Evolutionary conservation across 2,329 filamentous ascomycete genomes (phyloP), one percentile per base, ranked within the genome.

Genomic region (Xylaria sp.): DNA sequence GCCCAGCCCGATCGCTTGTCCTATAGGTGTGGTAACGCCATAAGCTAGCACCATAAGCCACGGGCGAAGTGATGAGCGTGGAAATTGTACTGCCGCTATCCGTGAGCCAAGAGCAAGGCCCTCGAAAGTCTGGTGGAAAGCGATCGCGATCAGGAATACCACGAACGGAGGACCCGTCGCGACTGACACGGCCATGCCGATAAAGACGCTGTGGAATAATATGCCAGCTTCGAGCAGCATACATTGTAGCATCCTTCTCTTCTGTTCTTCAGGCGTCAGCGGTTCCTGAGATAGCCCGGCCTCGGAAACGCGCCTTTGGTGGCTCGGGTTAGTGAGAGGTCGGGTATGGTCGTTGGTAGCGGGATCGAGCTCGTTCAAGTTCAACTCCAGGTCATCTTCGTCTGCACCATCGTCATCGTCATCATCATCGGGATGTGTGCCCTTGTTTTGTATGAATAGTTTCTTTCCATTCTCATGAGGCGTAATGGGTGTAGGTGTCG

Each of bases 71-170:
- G 92, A 95, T 2, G 87, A 86, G 23, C 87, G 86, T 0, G 92
- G 88, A 76, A 98, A 97, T 78, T 91, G 89, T 34, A 97, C 89
- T 10, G 92, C 91, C 0, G 93, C 92, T 75, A 97, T 97, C 67
- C 94, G 91, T 52, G 92, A 92, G 7, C 94, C 94, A 4, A 97
- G 87, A 0, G 94, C 94, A 15, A 97, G 89, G 1, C 94, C 94
- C 82, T 97, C 94, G 73, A 97, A 97, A 0, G 92, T 94, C 82
- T 97, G 92, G 77, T 96, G 93, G 80, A 95, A 94, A 72, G 88
- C 89, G 71, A 96, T 94, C 59, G 93, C 93, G 37, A 94, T 85
- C 0, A 96, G 84, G 72, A 96, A 92, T 13, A 95, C 91, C 51
- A 93, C 84, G 77, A 96, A 96, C 0, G 91, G 89, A 0, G 92